phyloP scores from a whole-genome alignment of 306 rosid genomes.

The Dryas drummondii region DNA sequence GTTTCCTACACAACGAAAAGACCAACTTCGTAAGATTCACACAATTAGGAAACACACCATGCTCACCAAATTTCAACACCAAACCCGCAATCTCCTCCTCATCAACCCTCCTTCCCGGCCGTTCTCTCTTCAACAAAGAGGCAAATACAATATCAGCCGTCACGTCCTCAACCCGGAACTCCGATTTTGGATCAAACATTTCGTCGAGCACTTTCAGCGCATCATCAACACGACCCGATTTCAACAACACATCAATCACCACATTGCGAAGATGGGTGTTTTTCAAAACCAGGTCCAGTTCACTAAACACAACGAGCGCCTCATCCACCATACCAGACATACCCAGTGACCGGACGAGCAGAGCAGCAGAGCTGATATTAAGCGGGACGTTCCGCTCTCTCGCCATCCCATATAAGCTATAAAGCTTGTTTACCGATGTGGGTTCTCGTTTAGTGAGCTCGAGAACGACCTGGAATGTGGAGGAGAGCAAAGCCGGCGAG shows the following conservation, averaged over 20 bases:
- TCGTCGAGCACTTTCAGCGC: slow-evolving; percentile 63
- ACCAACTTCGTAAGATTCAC: slow-evolving; percentile 55
- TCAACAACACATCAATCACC: slow-evolving; percentile 31
- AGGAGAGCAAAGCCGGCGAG: slow-evolving; percentile 23
- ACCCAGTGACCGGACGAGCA: slow-evolving; percentile 40
- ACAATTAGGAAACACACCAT: slow-evolving; percentile 47
- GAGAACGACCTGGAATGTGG: slow-evolving; percentile 48
- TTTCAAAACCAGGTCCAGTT: slow-evolving; percentile 39
- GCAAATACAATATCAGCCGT: slow-evolving; percentile 52
- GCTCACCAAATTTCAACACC: slow-evolving; percentile 46
- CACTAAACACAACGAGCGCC: slow-evolving; percentile 36
- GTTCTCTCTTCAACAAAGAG: slow-evolving; percentile 31
- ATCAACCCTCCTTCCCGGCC: slow-evolving; percentile 30
- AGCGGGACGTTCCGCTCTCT: slow-evolving; percentile 33
- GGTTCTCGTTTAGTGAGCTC: slow-evolving; percentile 47
- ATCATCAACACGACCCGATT: slow-evolving; percentile 34
- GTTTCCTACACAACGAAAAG: slow-evolving; percentile 44
- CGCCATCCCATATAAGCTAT: slow-evolving; percentile 39
- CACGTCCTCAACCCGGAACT: slow-evolving; percentile 38
- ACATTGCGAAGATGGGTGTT: slow-evolving; percentile 48
- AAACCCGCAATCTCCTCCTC: slow-evolving; percentile 50
- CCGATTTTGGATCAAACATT: slow-evolving; percentile 53
- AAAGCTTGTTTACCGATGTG: slow-evolving; percentile 33
- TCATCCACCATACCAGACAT: slow-evolving; percentile 50
- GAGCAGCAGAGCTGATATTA: slow-evolving; percentile 27